phyloP scores from a whole-genome alignment of 805 yeast genomes.

The Metschnikowia bowlesiae region DNA sequence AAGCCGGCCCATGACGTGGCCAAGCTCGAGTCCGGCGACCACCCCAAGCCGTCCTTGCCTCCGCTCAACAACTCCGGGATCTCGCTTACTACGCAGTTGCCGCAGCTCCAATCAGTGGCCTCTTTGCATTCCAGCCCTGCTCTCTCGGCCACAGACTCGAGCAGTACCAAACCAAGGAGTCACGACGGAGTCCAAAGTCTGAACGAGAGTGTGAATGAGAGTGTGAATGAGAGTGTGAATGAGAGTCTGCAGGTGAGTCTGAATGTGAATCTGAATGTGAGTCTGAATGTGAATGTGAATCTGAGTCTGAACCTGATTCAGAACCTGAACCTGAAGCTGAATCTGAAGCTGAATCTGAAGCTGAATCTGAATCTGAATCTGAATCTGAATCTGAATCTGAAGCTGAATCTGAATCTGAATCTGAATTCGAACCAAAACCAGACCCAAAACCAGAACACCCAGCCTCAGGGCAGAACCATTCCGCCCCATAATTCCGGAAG shows the following conservation, averaged over 20 bases:
- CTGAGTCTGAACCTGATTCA: not conserved
- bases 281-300: not conserved
- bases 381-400: not conserved
- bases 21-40: constrained; percentile 7
- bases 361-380: no score
- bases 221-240: no score
- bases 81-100: constrained; percentile 17
- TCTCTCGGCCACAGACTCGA: not conserved
- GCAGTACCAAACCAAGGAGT: not conserved
- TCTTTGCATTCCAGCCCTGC: not conserved
- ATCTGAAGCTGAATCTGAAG: not conserved
- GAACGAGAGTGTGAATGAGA: no score
- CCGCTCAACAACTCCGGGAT: constrained; percentile 21
- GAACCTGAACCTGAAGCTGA: not conserved
- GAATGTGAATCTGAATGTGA: no score
- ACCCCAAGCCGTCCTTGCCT: constrained; percentile 15
- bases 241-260: no score
- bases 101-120: constrained; percentile 17
- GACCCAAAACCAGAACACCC: not conserved
- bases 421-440: not conserved
- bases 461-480: not conserved
- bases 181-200: not conserved
- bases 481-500: not conserved
- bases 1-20: not conserved
- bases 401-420: not conserved